Evolutionary conservation across 129 eudicot genomes (phyloP).

Genomic region (Artemisia argyi): DNA sequence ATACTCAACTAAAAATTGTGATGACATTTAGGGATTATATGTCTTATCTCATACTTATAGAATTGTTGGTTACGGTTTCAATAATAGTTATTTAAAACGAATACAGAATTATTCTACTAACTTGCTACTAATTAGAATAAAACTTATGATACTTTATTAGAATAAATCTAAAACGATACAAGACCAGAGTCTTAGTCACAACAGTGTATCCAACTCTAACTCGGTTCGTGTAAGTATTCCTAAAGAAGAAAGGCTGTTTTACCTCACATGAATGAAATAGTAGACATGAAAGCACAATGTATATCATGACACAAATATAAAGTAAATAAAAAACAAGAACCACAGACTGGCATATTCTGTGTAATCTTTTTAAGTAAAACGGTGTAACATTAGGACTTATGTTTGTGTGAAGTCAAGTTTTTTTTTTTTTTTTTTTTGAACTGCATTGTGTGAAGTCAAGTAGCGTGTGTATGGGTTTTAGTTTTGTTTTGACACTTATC

Average conservation of each 20-base stretch:
- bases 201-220: not conserved
- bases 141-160: no score
- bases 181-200: no score
- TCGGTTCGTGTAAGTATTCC: not conserved
- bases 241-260: not conserved
- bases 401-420: not conserved
- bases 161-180: no score
- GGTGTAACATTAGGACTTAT: not conserved
- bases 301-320: not conserved
- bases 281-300: not conserved
- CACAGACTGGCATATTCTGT: conserved; percentile 15
- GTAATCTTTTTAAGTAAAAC: not conserved
- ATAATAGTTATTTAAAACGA: no score
- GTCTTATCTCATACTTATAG: no score
- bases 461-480: not conserved
- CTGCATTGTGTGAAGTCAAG: no score
- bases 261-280: not conserved
- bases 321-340: not conserved
- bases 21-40: no score
- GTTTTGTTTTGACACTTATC: conserved; percentile 1
- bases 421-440: no score
- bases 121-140: no score
- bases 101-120: no score
- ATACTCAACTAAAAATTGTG: no score
- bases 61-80: no score